Evolutionary conservation across 495 filamentous ascomycete genomes (phyloP).

Genomic region (Schizothecium vesticola): DNA sequence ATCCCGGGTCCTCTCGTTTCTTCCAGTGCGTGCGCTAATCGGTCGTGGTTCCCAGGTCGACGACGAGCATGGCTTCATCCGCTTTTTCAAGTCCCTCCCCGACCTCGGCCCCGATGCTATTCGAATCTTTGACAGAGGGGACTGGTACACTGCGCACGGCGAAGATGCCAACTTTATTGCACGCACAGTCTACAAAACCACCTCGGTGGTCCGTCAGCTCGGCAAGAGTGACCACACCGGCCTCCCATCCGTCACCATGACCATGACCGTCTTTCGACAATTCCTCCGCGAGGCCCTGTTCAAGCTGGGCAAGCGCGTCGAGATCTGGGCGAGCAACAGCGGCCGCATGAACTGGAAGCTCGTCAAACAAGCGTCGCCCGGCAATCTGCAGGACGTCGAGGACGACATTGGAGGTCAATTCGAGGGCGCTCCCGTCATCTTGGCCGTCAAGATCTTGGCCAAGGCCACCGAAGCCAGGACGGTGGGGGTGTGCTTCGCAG

Average conservation of each 20-base stretch:
- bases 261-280: slow-evolving; percentile 86
- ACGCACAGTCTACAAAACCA: slow-evolving; percentile 92
- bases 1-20: not conserved
- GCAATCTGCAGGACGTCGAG: slow-evolving; percentile 95
- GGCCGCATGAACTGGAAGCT: slow-evolving; percentile 86
- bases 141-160: slow-evolving; percentile 93
- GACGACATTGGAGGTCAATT: slow-evolving; percentile 87
- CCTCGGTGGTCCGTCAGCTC: slow-evolving; percentile 85
- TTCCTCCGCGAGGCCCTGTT: slow-evolving; percentile 94
- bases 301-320: slow-evolving; percentile 79
- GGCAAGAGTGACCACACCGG: slow-evolving; percentile 76
- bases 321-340: slow-evolving; percentile 75
- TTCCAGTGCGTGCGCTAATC: slow-evolving; percentile 8
- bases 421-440: slow-evolving; percentile 85
- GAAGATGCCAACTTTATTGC: slow-evolving; percentile 92
- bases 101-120: slow-evolving; percentile 63
- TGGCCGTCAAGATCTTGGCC: slow-evolving; percentile 87
- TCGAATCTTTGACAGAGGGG: slow-evolving; percentile 88
- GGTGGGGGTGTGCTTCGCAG: slow-evolving; percentile 95
- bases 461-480: slow-evolving; percentile 78
- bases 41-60: slow-evolving; percentile 58
- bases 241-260: slow-evolving; percentile 89
- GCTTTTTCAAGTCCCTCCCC: slow-evolving; percentile 81
- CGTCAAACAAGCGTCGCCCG: slow-evolving; percentile 84
- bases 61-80: slow-evolving; percentile 93